Base-by-base conservation (phyloP, 306 rosid species). In the Boehmeria nivea region DNA sequence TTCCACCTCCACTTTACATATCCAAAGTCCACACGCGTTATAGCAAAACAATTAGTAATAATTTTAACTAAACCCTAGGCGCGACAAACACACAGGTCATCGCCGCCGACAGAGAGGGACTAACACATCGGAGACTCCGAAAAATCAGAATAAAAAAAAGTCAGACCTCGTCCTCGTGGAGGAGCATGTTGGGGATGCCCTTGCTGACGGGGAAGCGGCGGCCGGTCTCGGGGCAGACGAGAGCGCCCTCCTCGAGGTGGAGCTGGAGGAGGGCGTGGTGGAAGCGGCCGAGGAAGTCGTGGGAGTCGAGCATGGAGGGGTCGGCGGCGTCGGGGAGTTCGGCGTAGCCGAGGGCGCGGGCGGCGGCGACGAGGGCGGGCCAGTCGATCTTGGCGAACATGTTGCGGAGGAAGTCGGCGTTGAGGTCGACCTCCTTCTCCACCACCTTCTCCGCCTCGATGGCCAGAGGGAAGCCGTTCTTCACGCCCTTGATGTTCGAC, bases 121-220 rank as follows among this genome's bases (percentile, higher is more conserved):
- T 6, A 31, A 31, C 9, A n/a, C 36, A 10, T 31, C 36, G 36
- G 36, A 6, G 36, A 31, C n/a, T n/a, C n/a, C n/a, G n/a, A n/a
- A n/a, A n/a, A n/a, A n/a, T n/a, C 6, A 19, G 33, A 49, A 49
- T 27, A 14, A 31, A 43, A 28, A 34, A 14, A 38, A 51, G 28
- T 87, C 85, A 91, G 49, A 91, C 96, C 79, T 91, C 94, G 14
- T 91, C 95, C 53, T 87, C 96, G 16, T 87, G 99, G 43, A 91
- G 96, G 50, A 87, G 86, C 96, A 91, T 76, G 63, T 87, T 91
- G 14, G 99, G 99, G 40, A 84, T 87, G 0, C 99, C 96, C 70
- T 87, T 91, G 4, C 4, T 81, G 12, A 91, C 84, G 0, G 94
- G 95, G 59, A 87, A 91, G n/a, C 77, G 65, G 4, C 99, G 79